These are phyloP conservation scores for Hypoxylon intermedium DNA, from an alignment of 495 filamentous ascomycete species.

Conservation along the genomic window DNA sequence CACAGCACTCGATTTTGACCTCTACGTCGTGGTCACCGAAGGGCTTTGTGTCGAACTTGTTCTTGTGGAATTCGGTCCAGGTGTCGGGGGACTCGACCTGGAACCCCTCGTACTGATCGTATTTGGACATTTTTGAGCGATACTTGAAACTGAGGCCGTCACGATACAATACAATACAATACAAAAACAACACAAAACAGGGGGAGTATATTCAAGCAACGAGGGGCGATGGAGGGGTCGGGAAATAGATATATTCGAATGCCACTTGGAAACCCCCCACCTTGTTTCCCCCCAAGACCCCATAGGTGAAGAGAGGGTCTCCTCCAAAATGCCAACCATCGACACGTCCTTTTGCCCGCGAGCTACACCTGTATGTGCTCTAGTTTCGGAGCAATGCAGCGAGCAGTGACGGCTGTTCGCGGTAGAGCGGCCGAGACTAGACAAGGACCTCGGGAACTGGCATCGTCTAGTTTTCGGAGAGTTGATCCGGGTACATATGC, in stretches of 20 bases:
- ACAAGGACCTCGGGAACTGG: background rate
- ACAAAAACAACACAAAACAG: background rate
- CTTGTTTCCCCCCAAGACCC: too few species aligned
- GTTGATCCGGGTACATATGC: conserved; percentile 31
- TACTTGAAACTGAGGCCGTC: background rate
- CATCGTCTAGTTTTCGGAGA: conserved; percentile 1
- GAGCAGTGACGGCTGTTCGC: conserved; percentile 1
- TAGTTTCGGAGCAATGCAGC: conserved; percentile 13
- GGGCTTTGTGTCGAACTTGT: conserved; percentile 64
- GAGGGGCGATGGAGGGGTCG: conserved; percentile 19
- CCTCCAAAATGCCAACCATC: conserved; percentile 6
- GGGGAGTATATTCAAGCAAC: conserved; percentile 3
- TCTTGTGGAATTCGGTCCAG: conserved; percentile 62
- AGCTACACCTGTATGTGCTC: background rate
- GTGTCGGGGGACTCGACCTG: conserved; percentile 60
- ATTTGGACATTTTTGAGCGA: conserved; percentile 37
- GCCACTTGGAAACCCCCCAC: background rate
- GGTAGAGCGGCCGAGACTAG: conserved; percentile 27
- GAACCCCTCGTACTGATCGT: conserved; percentile 56
- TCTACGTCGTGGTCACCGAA: conserved; percentile 66
- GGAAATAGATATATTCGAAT: conserved; percentile 11
- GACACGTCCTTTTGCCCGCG: conserved; percentile 30
- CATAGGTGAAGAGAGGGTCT: too few species aligned
- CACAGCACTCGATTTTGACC: conserved; percentile 56
- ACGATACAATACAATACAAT: background rate